Conservation (phyloP, 2,329 filamentous ascomycete species). For the Trichoderma simmonsii region DNA sequence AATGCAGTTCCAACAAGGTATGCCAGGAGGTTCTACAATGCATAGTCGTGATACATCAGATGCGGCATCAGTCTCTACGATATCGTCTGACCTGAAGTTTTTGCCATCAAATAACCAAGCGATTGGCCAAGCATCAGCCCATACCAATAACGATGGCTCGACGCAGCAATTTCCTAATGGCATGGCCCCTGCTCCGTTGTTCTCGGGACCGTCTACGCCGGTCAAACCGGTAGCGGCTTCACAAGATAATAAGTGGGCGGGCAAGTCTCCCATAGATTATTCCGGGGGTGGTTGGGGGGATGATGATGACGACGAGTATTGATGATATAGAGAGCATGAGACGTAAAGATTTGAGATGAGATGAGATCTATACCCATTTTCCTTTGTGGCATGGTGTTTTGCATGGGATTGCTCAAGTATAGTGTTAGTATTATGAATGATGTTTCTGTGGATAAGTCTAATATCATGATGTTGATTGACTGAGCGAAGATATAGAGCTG, state of each 20-base stretch:
- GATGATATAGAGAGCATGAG: not conserved
- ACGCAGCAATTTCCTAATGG: not conserved
- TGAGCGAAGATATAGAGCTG: not conserved
- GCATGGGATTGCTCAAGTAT: not conserved
- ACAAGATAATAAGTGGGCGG: conserved; percentile 26
- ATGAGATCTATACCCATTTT: conserved; percentile 4
- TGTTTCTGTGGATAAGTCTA: not conserved
- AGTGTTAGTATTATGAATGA: not conserved
- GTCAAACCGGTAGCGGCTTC: not conserved
- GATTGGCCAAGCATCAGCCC: not conserved
- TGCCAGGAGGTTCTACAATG: not conserved
- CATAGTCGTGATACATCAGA: not conserved
- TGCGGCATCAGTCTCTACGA: not conserved
- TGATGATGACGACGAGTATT: conserved; percentile 19
- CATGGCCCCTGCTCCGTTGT: conserved; percentile 15
- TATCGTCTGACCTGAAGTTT: conserved; percentile 4
- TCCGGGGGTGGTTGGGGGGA: conserved; percentile 31
- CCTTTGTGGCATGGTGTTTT: not conserved
- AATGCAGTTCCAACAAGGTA: not conserved
- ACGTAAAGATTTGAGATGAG: not conserved
- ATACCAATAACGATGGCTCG: not conserved
- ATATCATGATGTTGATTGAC: not conserved
- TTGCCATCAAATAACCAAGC: not conserved
- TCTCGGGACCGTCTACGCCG: not conserved
- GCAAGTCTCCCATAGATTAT: conserved; percentile 27